Base-by-base conservation (phyloP, 495 filamentous ascomycete species). In the Xylaria telfairii region DNA sequence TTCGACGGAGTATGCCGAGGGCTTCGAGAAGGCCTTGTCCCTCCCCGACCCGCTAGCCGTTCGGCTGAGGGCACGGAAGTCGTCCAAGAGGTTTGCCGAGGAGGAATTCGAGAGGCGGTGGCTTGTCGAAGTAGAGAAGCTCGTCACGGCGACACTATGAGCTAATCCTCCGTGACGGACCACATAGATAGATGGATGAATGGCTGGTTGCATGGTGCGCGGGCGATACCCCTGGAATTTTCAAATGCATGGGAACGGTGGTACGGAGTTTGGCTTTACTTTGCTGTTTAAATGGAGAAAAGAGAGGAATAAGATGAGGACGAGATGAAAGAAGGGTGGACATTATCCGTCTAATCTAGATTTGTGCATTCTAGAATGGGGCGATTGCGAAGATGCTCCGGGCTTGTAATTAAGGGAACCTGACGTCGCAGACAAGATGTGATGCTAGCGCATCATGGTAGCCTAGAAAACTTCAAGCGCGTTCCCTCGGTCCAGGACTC, bases 51-150 rank as follows among this genome's bases (percentile, higher is more conserved):
- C 88, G n/a, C 90, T 94, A 60, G 91, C 88, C 32, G 79, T 93
- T 4, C 86, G 96, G 3, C 79, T 84, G 56, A 84, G 94, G 61
- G 96, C 95, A 2, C 82, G 93, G 53, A 78, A 85, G 67, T 94
- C 91, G 0, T 93, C 95, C 5, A 85, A 87, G 78, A 80, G 96
- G 57, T 99, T 99, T 76, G 92, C 92, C 0, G 96, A 98, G 80
- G 91, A 92, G 74, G 91, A 90, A 67, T 99, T 99, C 81, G 89
- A 86, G 7, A 83, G 80, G 71, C 87, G 87, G 46, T 98, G 96
- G 96, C 76, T 92, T 19, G 75, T 73, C 39, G 86, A 94, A 76
- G 81, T 97, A 80, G 87, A 90, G 78, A 87, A 85, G 79, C 82
- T 97, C 71, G 89, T 97, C 21, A 2, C 6, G 51, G 51, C 26